Base-by-base conservation (phyloP, 305 asterid species). In the Ilex paraguariensis region DNA sequence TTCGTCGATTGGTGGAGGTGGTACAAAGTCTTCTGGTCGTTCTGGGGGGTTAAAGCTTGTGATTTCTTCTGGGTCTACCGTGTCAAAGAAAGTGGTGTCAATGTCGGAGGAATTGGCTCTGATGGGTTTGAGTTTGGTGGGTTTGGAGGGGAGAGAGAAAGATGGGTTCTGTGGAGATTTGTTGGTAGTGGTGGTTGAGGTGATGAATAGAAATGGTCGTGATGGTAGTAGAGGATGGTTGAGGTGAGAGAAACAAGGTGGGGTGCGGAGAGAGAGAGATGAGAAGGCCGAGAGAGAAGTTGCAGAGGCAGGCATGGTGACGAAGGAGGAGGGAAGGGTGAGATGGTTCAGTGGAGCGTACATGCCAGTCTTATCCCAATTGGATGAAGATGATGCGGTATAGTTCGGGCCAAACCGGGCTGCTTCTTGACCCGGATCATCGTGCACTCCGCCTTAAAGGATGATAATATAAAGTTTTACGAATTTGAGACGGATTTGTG, bases 1-100 rank as follows among this genome's bases (percentile, higher is more conserved):
- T 13, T 90, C 97, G 56, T 90, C 97, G 79, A 90, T 87, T 16
- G 86, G 75, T 11, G 94, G 80, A 4, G 96, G 90, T 10, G 77
- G 61, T 10, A 80, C 61, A 51, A 75, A 92, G 50, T 67, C 95
- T 42, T 85, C 97, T 0, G 96, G 95, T 17, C 66, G 70, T 40
- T 80, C 86, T 0, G 92, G 95, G 0, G 96, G 95, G 69, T 74
- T 68, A 67, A 82, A 91, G 3, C 81, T 60, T 64, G 67, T 66
- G 56, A 67, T 60, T 57, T 70, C 87, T 10, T 83, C 92, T 12
- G 88, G 85, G 45, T 88, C 96, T 0, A 49, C 68, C 59, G 48
- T 66, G 7, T 83, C 87, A 71, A 79, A 73, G 75, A 66, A 78
- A 2, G 65, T 61, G 10, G 91, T 88, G 3, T 80, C 90, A 1